Conservation (phyloP, 1,139 yeast species). For the Geotrichum citri-aurantii region DNA sequence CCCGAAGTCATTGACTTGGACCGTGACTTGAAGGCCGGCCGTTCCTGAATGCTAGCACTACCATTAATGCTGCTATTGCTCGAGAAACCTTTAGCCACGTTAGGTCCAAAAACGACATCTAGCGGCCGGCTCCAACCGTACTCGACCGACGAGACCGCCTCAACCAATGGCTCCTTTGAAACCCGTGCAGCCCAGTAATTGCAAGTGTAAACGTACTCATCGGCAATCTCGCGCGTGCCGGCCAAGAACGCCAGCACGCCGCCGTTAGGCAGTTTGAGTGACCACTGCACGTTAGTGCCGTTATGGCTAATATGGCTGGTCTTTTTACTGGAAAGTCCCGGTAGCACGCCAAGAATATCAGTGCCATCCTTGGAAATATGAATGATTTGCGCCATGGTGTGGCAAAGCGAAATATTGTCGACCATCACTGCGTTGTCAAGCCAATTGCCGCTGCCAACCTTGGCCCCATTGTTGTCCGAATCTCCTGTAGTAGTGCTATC, state of each 20-base stretch:
- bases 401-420: conserved; percentile 31
- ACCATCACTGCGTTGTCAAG: conserved; percentile 37
- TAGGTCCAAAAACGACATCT: conserved; percentile 17
- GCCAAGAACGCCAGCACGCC: conserved; percentile 39
- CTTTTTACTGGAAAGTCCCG: conserved; percentile 10
- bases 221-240: conserved; percentile 63
- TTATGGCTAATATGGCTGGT: conserved; percentile 4
- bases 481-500: background rate
- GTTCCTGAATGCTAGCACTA: background rate
- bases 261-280: conserved; percentile 36
- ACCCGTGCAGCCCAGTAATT: conserved; percentile 89
- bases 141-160: conserved; percentile 65
- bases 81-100: background rate
- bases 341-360: conserved; percentile 15
- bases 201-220: conserved; percentile 67
- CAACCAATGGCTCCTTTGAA: conserved; percentile 65
- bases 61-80: background rate
- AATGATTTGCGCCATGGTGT: conserved; percentile 33
- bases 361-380: conserved; percentile 15
- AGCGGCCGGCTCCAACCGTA: conserved; percentile 64
- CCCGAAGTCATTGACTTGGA: background rate
- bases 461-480: background rate
- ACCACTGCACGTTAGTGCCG: conserved; percentile 30
- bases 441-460: conserved; percentile 66
- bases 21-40: background rate